A percentile compares a stretch with the other conserved stretches of the same genome.
These are phyloP conservation scores for Vigna trinervia DNA, from an alignment of 306 rosid genomes.

Conservation along the genomic window DNA sequence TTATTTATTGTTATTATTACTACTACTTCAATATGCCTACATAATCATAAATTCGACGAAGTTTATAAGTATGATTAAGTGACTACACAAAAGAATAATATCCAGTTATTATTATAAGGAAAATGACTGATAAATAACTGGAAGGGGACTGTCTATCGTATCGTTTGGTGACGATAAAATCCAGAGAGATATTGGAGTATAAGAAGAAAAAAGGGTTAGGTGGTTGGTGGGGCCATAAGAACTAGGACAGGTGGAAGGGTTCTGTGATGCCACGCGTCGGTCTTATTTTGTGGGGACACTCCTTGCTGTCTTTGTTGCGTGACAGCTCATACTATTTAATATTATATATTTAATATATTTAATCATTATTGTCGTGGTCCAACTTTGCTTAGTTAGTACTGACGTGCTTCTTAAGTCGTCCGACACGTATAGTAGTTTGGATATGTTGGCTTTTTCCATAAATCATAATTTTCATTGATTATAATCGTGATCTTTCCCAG, in stretches of 20 bases:
- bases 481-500: not conserved
- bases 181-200: not conserved
- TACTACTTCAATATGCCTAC: not conserved
- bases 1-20: not conserved
- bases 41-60: not conserved
- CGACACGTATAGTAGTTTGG: constrained; percentile 22
- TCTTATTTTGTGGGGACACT: not conserved
- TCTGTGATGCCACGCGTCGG: constrained; percentile 22
- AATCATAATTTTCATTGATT: not conserved
- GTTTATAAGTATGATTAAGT: not conserved
- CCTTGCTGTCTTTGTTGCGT: constrained; percentile 38
- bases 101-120: not conserved
- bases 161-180: constrained; percentile 38
- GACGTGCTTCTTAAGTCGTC: constrained; percentile 12
- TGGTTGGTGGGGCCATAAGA: constrained; percentile 41
- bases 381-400: constrained; percentile 9
- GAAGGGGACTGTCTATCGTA: not conserved
- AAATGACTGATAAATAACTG: not conserved
- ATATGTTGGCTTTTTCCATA: not conserved
- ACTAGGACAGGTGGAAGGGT: not conserved
- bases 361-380: constrained; percentile 37
- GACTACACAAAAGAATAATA: not conserved
- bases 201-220: not conserved
- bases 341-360: not conserved
- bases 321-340: constrained; percentile 21